Percentiles rank a stretch among this genome's conserved stretches.
phyloP scores from a whole-genome alignment of 768 basidiomycete species.

The Gelatoporia subvermispora region DNA sequence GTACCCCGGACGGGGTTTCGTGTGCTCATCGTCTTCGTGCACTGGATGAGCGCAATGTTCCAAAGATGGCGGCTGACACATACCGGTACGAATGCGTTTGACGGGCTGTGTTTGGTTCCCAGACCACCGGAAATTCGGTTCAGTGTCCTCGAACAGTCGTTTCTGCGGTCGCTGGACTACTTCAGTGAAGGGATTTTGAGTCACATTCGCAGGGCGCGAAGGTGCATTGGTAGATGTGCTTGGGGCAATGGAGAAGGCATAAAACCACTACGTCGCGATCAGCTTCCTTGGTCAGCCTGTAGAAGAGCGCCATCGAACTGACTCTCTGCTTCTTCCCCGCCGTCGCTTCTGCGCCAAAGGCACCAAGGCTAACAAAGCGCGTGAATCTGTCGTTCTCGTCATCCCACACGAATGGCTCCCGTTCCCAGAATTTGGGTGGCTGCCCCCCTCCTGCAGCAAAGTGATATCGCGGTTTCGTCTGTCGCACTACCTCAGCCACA shows the following conservation, averaged over 20 bases:
- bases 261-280: slow-evolving; percentile 74
- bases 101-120: slow-evolving; percentile 43
- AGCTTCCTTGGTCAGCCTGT: slow-evolving; percentile 1
- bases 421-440: slow-evolving; percentile 87
- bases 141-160: slow-evolving; percentile 42
- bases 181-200: slow-evolving; percentile 66
- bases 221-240: slow-evolving; percentile 33
- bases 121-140: slow-evolving; percentile 69
- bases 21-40: slow-evolving; percentile 33
- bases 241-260: slow-evolving; percentile 85
- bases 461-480: slow-evolving; percentile 81
- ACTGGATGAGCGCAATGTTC: not conserved
- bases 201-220: slow-evolving; percentile 54
- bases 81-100: slow-evolving; percentile 57
- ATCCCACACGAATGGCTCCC: slow-evolving; percentile 88
- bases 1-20: slow-evolving; percentile 66
- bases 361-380: slow-evolving; percentile 82
- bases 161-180: slow-evolving; percentile 38
- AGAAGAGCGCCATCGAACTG: slow-evolving; percentile 26
- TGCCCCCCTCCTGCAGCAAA: slow-evolving; percentile 64
- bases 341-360: slow-evolving; percentile 67
- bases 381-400: slow-evolving; percentile 63
- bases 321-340: slow-evolving; percentile 81
- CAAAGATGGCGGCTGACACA: slow-evolving; percentile 13
- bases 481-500: slow-evolving; percentile 58